Base-by-base conservation (phyloP, 495 filamentous ascomycete genomes). In the Tuber aestivum region DNA sequence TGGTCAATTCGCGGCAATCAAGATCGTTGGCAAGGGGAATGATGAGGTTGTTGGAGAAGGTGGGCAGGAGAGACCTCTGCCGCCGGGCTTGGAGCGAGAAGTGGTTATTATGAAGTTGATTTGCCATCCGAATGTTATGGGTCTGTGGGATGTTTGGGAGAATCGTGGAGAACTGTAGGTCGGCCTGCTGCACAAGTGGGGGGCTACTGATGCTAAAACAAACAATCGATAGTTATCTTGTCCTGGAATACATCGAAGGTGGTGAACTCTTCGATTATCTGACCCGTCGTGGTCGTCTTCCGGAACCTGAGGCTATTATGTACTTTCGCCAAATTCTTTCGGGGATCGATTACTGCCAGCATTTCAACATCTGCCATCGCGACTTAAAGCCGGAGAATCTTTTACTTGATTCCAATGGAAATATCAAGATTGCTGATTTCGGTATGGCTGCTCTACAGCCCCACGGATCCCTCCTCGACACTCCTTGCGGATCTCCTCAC, bases 311-410 rank as follows among this genome's bases (percentile, higher is more conserved):
- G 82, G 92, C 92, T 7, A 88, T 97, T 56, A 91, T 87, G 78
- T 89, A 94, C 74, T 97, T 97, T 82, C 92, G 94, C 35, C 95
- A 99, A 84, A 92, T 99, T 38, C 91, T 98, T 78, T 91, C 91
- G n/a, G 96, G 91, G 0, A 86, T 99, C 42, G 90, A 93, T 12
- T 97, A 96, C 85, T 94, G 93, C 78, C 96, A 99, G 84, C 89
- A 92, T 8, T 91, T 97, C 85, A 91, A 93, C 79, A 97, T 99
- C 76, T 96, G 94, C 83, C 95, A 99, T 82, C 92, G 95, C 40
- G 95, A 99, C 77, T 85, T 99, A 44, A 99, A 99, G 85, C 95
- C 94, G 0, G 95, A 99, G 84, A 99, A 99, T 80, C 97, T 99
- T 56, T 86, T 99, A 23, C 84, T 99, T 41, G 92, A 94, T 75